Conservation (phyloP, 2,329 filamentous ascomycete genomes). For the Colletotrichum lini region DNA sequence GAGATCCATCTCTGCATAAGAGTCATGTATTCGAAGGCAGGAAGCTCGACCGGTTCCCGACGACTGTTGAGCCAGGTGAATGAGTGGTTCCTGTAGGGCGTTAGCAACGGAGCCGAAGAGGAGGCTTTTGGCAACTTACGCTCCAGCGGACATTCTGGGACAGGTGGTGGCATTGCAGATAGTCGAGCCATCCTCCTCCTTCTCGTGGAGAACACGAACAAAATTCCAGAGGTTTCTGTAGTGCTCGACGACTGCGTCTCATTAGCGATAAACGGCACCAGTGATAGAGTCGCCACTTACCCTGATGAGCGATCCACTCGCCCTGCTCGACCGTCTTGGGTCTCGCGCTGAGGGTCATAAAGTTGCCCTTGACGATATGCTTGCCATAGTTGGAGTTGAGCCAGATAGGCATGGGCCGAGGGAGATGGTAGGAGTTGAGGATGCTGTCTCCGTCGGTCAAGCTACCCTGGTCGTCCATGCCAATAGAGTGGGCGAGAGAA, state of each 20-base stretch:
- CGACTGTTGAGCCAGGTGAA: constrained; percentile 97
- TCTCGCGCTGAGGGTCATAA: constrained; percentile 93
- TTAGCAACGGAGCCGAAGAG: constrained; percentile 16
- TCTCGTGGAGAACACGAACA: constrained; percentile 88
- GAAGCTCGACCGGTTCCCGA: constrained; percentile 90
- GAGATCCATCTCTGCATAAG: constrained; percentile 98
- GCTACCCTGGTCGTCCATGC: constrained; percentile 74
- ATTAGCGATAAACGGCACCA: background rate
- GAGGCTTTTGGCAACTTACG: constrained; percentile 71
- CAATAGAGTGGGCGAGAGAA: constrained; percentile 76
- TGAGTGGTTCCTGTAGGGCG: constrained; percentile 78
- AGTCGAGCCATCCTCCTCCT: constrained; percentile 81
- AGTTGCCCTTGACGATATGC: constrained; percentile 96
- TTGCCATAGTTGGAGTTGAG: constrained; percentile 82
- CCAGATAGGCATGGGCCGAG: constrained; percentile 79
- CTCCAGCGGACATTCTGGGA: constrained; percentile 93
- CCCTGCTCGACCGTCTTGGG: constrained; percentile 94
- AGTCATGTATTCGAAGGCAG: constrained; percentile 93
- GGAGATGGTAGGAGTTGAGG: constrained; percentile 74
- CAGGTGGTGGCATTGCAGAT: constrained; percentile 90
- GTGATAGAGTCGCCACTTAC: constrained; percentile 65
- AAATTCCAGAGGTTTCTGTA: constrained; percentile 91
- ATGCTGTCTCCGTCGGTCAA: constrained; percentile 66
- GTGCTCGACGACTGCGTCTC: constrained; percentile 84
- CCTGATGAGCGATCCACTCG: constrained; percentile 96